Conservation (phyloP, 2,329 filamentous ascomycete species). For the Botrytis squamosa region DNA sequence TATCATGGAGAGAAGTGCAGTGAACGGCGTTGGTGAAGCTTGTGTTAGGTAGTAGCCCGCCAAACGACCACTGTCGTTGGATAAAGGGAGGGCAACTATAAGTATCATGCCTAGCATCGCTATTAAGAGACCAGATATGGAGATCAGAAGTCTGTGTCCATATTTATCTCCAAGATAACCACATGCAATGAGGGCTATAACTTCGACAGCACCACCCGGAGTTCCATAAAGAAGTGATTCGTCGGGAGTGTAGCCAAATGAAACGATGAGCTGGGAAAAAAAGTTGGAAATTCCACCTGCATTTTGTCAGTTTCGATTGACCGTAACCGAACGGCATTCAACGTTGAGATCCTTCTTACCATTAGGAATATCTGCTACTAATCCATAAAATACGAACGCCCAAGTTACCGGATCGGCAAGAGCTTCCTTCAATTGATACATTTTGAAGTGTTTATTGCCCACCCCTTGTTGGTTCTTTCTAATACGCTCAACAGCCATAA, state of each 20-base stretch:
- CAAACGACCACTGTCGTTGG: conserved; percentile 42
- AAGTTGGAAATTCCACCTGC: conserved; percentile 56
- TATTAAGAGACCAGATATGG: conserved; percentile 40
- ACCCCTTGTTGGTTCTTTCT: conserved; percentile 59
- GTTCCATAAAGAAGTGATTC: conserved; percentile 37
- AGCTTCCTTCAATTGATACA: conserved; percentile 52
- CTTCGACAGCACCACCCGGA: conserved; percentile 36
- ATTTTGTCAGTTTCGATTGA: conserved; percentile 1
- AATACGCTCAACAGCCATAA: conserved; percentile 48
- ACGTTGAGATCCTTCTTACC: conserved; percentile 25
- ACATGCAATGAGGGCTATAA: conserved; percentile 32
- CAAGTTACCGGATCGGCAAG: conserved; percentile 38
- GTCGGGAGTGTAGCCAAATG: conserved; percentile 41
- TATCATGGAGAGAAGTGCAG: conserved; percentile 39
- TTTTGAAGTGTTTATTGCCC: conserved; percentile 52
- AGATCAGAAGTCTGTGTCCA: conserved; percentile 36
- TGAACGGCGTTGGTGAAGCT: conserved; percentile 55
- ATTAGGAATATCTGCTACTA: conserved; percentile 39
- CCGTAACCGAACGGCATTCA: not conserved
- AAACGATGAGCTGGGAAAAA: conserved; percentile 57
- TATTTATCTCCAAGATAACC: conserved; percentile 36
- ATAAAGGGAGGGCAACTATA: conserved; percentile 41
- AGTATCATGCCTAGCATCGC: conserved; percentile 40
- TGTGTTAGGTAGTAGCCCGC: conserved; percentile 48
- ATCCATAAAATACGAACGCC: conserved; percentile 47